Evolutionary conservation across 768 basidiomycete genomes (phyloP).

Genomic region (Epithele typhae): DNA sequence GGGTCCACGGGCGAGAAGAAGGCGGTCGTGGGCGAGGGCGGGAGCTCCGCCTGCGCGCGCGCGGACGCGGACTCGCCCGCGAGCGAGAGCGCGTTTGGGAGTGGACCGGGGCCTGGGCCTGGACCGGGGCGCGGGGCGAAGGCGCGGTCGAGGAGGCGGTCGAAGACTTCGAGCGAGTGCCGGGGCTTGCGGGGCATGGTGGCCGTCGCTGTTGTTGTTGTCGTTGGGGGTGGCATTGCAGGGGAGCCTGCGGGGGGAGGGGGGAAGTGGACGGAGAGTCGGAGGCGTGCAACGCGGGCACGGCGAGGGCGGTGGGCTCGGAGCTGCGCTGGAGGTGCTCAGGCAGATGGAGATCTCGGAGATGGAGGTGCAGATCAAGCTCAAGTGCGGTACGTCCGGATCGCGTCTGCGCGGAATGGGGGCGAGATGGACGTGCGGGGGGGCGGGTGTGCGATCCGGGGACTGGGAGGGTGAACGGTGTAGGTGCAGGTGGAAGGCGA

Average conservation of each 20-base stretch:
- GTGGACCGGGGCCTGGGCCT: neutral
- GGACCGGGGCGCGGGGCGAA: slow-evolving; percentile 13
- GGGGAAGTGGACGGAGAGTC: neutral
- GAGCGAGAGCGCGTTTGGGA: neutral
- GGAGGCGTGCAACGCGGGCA: neutral
- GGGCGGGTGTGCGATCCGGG: too few species aligned
- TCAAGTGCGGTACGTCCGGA: too few species aligned
- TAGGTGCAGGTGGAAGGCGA: too few species aligned
- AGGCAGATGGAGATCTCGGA: too few species aligned
- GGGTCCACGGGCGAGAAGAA: slow-evolving; percentile 14
- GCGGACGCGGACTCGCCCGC: neutral
- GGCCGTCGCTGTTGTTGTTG: too few species aligned
- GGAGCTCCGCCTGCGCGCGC: neutral
- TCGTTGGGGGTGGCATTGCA: too few species aligned
- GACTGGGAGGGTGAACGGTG: too few species aligned
- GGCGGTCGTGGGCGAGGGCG: slow-evolving; percentile 8
- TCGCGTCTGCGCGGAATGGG: too few species aligned
- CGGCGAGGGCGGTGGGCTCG: neutral
- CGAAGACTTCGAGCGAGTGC: slow-evolving; percentile 16
- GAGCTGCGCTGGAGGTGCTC: neutral
- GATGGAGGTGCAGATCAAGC: too few species aligned
- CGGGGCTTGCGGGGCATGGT: slow-evolving; percentile 6
- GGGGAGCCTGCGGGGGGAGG: neutral
- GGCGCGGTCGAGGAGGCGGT: slow-evolving; percentile 20
- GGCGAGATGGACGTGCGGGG: too few species aligned